These are phyloP conservation scores for Penicillium frequentans DNA, from an alignment of 2,329 filamentous ascomycete species.

Conservation along the genomic window DNA sequence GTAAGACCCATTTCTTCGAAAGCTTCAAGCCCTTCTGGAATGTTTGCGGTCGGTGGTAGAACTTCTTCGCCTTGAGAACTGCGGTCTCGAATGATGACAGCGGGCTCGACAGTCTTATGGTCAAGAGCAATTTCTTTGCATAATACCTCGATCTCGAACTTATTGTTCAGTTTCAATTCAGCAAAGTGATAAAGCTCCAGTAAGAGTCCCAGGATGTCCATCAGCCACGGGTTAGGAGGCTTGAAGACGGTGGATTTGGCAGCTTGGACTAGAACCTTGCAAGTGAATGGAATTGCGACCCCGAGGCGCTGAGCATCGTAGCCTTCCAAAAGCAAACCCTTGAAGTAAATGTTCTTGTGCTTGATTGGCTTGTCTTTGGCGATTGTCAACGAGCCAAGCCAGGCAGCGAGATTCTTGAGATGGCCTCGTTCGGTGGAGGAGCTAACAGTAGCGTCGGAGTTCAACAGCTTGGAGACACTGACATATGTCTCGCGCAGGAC, in stretches of 20 bases:
- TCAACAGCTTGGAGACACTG: conserved; percentile 81
- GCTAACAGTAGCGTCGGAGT: conserved; percentile 82
- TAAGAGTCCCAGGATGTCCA: conserved; percentile 89
- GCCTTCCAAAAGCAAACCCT: conserved; percentile 88
- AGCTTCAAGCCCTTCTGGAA: conserved; percentile 69
- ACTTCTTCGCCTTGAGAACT: conserved; percentile 62
- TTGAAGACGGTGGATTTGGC: conserved; percentile 83
- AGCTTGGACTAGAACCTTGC: conserved; percentile 88
- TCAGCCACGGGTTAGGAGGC: conserved; percentile 94
- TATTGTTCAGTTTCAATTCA: conserved; percentile 92
- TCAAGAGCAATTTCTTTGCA: conserved; percentile 92
- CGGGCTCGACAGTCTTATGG: conserved; percentile 85
- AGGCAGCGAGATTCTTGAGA: conserved; percentile 88
- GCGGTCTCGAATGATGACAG: conserved; percentile 79
- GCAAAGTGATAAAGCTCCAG: conserved; percentile 92
- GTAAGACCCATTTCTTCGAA: conserved; percentile 83
- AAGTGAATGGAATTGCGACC: conserved; percentile 94
- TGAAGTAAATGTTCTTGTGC: conserved; percentile 95
- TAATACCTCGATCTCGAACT: conserved; percentile 97
- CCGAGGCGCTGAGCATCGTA: conserved; percentile 89
- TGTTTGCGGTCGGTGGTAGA: conserved; percentile 52
- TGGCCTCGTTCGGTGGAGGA: conserved; percentile 82
- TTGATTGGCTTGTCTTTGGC: conserved; percentile 94
- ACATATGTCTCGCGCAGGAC: conserved; percentile 91
- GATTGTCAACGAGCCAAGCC: conserved; percentile 90